phyloP scores from a whole-genome alignment of 768 basidiomycete species.

The Termitomyces bulborhizus region DNA sequence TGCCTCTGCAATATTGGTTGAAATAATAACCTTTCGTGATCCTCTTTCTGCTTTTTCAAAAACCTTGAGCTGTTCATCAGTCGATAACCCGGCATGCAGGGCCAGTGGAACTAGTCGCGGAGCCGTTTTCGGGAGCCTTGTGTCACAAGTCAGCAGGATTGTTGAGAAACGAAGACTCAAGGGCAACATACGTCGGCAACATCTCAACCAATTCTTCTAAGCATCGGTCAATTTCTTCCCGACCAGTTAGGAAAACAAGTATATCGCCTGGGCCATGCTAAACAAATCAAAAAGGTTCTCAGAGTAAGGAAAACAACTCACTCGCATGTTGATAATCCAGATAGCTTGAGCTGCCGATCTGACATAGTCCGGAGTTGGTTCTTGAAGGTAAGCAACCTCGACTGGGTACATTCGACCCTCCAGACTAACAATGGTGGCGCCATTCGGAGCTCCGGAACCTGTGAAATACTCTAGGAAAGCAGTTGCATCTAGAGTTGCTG shows the following conservation, averaged over 20 bases:
- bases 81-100: constrained; percentile 84
- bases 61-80: constrained; percentile 80
- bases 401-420: constrained; percentile 96
- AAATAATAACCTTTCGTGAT: constrained; percentile 82
- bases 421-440: constrained; percentile 79
- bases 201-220: constrained; percentile 77
- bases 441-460: constrained; percentile 49
- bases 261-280: constrained; percentile 86
- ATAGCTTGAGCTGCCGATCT: constrained; percentile 75
- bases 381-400: constrained; percentile 80
- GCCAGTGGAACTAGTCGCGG: constrained; percentile 62
- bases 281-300: neutral
- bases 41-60: constrained; percentile 76
- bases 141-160: neutral
- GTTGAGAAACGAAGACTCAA: neutral
- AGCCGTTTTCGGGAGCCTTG: constrained; percentile 48
- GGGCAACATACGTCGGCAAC: constrained; percentile 50
- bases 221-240: constrained; percentile 93
- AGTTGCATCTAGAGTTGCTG: constrained; percentile 91
- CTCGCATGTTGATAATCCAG: constrained; percentile 79
- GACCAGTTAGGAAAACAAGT: constrained; percentile 88
- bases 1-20: constrained; percentile 96
- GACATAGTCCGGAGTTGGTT: constrained; percentile 77
- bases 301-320: constrained; percentile 22
- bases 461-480: constrained; percentile 89